Evolutionary conservation across 2,329 filamentous ascomycete genomes (phyloP).

Genomic region (Hansfordia pulvinata): DNA sequence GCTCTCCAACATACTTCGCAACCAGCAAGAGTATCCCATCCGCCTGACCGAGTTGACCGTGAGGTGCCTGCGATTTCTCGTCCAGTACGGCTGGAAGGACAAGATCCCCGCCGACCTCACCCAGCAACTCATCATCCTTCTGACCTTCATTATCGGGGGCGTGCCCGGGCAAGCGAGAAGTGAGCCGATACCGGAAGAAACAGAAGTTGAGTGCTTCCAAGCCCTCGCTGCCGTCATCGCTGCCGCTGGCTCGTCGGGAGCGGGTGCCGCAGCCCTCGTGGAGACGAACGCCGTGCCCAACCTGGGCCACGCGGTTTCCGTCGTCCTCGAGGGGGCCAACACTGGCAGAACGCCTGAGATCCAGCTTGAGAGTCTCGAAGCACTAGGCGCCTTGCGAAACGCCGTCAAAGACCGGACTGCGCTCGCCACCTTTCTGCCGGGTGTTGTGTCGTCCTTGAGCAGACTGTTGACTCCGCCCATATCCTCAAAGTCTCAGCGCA

Average conservation of each 20-base stretch:
- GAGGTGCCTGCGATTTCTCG: conserved; percentile 59
- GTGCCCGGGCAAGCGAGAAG: conserved; percentile 40
- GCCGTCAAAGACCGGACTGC: conserved; percentile 60
- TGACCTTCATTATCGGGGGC: conserved; percentile 70
- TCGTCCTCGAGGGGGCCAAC: conserved; percentile 61
- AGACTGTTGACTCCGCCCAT: conserved; percentile 60
- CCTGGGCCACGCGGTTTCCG: conserved; percentile 69
- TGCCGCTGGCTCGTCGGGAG: conserved; percentile 36
- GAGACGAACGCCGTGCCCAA: conserved; percentile 55
- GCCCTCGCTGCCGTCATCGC: conserved; percentile 55
- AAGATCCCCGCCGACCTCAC: conserved; percentile 59
- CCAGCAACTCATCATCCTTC: conserved; percentile 73
- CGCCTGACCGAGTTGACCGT: conserved; percentile 63
- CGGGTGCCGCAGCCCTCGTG: conserved; percentile 33
- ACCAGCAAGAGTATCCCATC: conserved; percentile 58
- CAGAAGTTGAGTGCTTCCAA: conserved; percentile 55
- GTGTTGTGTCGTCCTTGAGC: conserved; percentile 69
- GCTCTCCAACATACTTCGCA: conserved; percentile 71
- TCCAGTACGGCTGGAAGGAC: conserved; percentile 66
- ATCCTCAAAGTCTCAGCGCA: conserved; percentile 36
- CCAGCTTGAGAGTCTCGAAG: conserved; percentile 54
- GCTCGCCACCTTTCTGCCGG: conserved; percentile 75
- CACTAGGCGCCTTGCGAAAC: conserved; percentile 46
- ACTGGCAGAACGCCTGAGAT: conserved; percentile 52
- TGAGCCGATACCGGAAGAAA: conserved; percentile 53